Percentiles rank a stretch among this genome's conserved stretches.
Evolutionary conservation across 2,329 filamentous ascomycete genomes (phyloP).

Genomic region (Neoarthrinium moseri): DNA sequence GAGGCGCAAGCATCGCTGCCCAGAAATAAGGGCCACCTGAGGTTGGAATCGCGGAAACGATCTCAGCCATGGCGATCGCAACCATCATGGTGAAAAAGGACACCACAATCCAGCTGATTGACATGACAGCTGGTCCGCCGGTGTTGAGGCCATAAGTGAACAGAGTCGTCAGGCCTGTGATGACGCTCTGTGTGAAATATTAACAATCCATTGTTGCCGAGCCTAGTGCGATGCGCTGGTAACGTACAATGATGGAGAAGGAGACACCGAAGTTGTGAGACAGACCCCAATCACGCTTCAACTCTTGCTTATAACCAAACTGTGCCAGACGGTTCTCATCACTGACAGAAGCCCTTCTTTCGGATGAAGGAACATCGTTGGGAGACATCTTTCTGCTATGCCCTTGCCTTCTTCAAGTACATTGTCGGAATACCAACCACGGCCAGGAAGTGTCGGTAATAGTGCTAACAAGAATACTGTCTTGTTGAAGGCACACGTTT

Average conservation of each 20-base stretch:
- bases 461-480: too few species aligned
- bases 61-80: constrained; percentile 56
- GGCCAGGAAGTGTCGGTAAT: too few species aligned
- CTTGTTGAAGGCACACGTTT: too few species aligned
- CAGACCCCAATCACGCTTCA: constrained; percentile 56
- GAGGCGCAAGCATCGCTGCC: constrained; percentile 55
- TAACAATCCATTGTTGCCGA: neutral
- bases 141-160: constrained; percentile 56
- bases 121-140: constrained; percentile 45
- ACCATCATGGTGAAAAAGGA: constrained; percentile 56
- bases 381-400: neutral
- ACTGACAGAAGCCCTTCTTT: constrained; percentile 23
- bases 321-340: constrained; percentile 53
- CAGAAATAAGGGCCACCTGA: constrained; percentile 61
- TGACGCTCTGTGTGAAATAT: constrained; percentile 45
- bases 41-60: constrained; percentile 58
- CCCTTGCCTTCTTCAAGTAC: too few species aligned
- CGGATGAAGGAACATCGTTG: constrained; percentile 7
- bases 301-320: constrained; percentile 60
- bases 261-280: constrained; percentile 62
- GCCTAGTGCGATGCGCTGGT: neutral
- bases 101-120: constrained; percentile 50
- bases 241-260: constrained; percentile 57
- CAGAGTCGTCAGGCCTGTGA: constrained; percentile 58
- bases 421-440: too few species aligned